Evolutionary conservation across 768 basidiomycete species (phyloP).

Genomic region (Tricholoma bakamatsutake): DNA sequence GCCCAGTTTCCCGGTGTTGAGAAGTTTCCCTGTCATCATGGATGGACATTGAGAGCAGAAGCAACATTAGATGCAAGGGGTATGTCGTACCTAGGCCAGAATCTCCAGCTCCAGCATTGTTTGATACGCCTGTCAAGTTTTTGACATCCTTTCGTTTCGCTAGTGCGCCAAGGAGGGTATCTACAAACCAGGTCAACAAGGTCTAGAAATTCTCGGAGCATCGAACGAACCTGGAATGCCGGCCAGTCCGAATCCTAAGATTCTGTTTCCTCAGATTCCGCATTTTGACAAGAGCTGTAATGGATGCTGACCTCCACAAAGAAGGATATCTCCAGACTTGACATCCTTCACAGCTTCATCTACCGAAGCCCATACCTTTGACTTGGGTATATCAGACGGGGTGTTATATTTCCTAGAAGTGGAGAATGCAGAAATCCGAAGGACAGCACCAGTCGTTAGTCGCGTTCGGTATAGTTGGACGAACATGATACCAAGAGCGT

Average conservation of each 20-base stretch:
- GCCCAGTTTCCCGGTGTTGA: slow-evolving; percentile 68
- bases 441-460: slow-evolving; percentile 10
- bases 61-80: neutral
- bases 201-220: neutral
- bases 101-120: slow-evolving; percentile 75
- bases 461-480: slow-evolving; percentile 19
- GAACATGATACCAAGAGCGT: slow-evolving; percentile 8
- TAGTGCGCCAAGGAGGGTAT: slow-evolving; percentile 79
- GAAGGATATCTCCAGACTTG: slow-evolving; percentile 70
- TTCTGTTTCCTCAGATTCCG: neutral
- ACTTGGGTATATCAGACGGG: slow-evolving; percentile 28
- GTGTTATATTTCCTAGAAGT: slow-evolving; percentile 28
- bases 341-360: slow-evolving; percentile 83
- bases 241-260: slow-evolving; percentile 78
- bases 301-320: slow-evolving; percentile 70
- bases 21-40: slow-evolving; percentile 51
- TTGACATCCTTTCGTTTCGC: slow-evolving; percentile 67
- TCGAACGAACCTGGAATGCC: slow-evolving; percentile 71
- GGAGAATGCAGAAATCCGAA: slow-evolving; percentile 17
- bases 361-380: slow-evolving; percentile 75
- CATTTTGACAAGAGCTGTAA: neutral
- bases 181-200: slow-evolving; percentile 27
- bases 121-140: slow-evolving; percentile 78
- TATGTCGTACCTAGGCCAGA: slow-evolving; percentile 56
- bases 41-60: slow-evolving; percentile 3